These are phyloP conservation scores for Alternaria triticina DNA, from an alignment of 2,329 filamentous ascomycete species.

Conservation along the genomic window DNA sequence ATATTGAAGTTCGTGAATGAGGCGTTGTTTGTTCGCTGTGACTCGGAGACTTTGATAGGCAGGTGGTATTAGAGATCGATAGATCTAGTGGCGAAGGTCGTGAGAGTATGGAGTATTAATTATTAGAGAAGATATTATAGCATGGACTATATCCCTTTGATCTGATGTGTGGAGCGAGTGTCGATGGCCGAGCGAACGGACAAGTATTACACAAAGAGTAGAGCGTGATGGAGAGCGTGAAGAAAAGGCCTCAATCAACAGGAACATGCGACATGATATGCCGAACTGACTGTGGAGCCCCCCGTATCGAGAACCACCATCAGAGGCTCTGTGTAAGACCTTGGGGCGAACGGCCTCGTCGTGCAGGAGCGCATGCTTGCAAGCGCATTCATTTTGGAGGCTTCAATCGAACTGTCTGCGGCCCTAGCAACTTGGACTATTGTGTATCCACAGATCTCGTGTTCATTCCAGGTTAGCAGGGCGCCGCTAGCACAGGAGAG, in stretches of 20 bases:
- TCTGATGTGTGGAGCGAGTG: conserved; percentile 2
- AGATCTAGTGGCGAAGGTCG: not conserved
- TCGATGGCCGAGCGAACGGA: conserved; percentile 5
- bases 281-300: conserved; percentile 7
- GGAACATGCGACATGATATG: conserved; percentile 6
- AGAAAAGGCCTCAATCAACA: not conserved
- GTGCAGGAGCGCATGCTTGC: not conserved
- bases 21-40: not conserved
- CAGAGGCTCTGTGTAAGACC: not conserved
- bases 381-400: conserved; percentile 3
- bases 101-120: not conserved
- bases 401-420: not conserved
- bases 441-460: conserved; percentile 6
- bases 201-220: conserved; percentile 4
- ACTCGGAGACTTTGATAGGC: not conserved
- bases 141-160: conserved; percentile 3
- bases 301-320: not conserved
- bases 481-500: conserved; percentile 2
- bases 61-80: not conserved
- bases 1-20: not conserved
- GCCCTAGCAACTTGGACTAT: conserved; percentile 6
- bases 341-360: not conserved
- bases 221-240: not conserved
- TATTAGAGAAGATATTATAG: not conserved
- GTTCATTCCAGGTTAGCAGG: not conserved